Conservation (phyloP, 805 yeast species). For the Maudiozyma turicensis region DNA sequence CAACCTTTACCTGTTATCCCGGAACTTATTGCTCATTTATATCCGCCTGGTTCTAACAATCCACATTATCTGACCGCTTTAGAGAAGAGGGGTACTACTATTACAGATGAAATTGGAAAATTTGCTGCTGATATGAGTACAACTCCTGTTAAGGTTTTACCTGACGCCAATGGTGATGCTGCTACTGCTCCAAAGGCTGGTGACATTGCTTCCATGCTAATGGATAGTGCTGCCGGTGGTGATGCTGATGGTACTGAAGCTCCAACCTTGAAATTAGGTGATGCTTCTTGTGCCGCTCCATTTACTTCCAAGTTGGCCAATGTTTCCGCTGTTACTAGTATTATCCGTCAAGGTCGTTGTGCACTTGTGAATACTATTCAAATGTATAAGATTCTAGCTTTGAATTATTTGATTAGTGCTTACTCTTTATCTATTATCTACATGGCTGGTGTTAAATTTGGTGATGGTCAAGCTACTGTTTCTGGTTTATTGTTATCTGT, state of each 20-base stretch:
- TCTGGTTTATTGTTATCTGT: conserved; percentile 89
- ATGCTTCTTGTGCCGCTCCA: conserved; percentile 98
- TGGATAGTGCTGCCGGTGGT: conserved; percentile 19
- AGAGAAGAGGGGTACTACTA: conserved; percentile 71
- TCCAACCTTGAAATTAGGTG: conserved; percentile 90
- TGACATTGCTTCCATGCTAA: conserved; percentile 36
- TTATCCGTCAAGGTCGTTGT: conserved; percentile 96
- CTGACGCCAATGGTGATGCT: conserved; percentile 30
- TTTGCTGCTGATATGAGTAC: conserved; percentile 45
- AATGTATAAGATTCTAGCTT: conserved; percentile 95
- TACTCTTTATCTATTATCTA: conserved; percentile 89
- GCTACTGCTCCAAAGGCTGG: conserved; percentile 43
- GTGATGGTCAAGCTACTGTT: conserved; percentile 95
- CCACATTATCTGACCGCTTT: conserved; percentile 81
- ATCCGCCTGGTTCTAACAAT: conserved; percentile 90
- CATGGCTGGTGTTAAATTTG: conserved; percentile 95
- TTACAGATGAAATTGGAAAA: conserved; percentile 63
- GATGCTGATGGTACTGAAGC: conserved; percentile 57
- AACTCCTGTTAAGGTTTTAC: conserved; percentile 29
- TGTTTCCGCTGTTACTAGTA: conserved; percentile 86
- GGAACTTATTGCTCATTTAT: conserved; percentile 77
- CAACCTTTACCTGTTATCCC: conserved; percentile 82
- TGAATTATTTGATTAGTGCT: conserved; percentile 94
- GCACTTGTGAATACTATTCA: conserved; percentile 95
- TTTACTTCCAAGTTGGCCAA: conserved; percentile 90